Evolutionary conservation across 768 basidiomycete species (phyloP).

Genomic region (Lactifluus piperatus): DNA sequence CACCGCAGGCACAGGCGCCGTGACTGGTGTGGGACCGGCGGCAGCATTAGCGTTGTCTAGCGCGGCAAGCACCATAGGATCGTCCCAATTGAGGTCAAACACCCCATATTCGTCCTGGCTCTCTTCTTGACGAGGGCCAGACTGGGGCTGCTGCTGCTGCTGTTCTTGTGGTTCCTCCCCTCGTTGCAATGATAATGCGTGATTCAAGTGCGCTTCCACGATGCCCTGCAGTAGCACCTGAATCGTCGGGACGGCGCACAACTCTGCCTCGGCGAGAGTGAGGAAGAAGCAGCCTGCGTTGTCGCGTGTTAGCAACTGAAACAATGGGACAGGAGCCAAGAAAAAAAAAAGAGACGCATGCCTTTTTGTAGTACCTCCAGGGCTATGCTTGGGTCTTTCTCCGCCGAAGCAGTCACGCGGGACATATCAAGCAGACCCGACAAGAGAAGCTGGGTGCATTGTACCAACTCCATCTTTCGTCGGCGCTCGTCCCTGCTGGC

Average conservation of each 20-base stretch:
- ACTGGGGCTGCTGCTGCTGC: constrained; percentile 24
- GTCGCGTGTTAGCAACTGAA: neutral
- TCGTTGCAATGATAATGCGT: constrained; percentile 34
- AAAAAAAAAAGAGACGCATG: neutral
- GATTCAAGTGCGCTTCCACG: constrained; percentile 45
- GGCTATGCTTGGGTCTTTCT: neutral
- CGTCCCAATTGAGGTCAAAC: constrained; percentile 50
- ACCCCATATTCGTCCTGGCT: constrained; percentile 71
- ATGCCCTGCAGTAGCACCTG: constrained; percentile 22
- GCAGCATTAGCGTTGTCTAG: neutral
- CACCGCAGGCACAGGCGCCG: neutral
- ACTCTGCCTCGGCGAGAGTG: constrained; percentile 1
- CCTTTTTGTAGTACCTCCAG: constrained; percentile 11
- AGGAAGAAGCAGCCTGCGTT: constrained; percentile 7
- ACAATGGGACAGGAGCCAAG: neutral
- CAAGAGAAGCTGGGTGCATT: neutral
- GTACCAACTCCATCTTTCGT: constrained; percentile 22
- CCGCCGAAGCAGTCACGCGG: constrained; percentile 28
- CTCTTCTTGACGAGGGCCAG: constrained; percentile 43
- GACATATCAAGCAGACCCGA: constrained; percentile 27
- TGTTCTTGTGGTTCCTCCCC: constrained; percentile 29
- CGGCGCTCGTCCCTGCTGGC: neutral
- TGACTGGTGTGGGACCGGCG: neutral
- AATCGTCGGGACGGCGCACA: constrained; percentile 7
- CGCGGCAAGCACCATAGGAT: constrained; percentile 49